Conservation (phyloP, 192 early-diverging fungal species). For the Podila horticola region DNA sequence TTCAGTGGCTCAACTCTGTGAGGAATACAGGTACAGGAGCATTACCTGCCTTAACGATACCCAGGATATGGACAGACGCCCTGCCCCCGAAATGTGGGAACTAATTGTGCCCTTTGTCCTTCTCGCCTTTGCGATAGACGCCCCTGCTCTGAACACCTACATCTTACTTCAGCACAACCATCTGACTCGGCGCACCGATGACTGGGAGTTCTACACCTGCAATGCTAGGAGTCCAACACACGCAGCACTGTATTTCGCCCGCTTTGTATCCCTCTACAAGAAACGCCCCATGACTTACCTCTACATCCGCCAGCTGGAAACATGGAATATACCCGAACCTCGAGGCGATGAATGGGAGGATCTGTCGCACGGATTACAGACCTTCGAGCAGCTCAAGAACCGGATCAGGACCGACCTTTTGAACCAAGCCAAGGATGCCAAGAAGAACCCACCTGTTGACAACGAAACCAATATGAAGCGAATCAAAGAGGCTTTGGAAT, state of each 20-base stretch:
- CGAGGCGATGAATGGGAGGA: slow-evolving; percentile 40
- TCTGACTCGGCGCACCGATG: slow-evolving; percentile 16
- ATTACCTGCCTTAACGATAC: too few species aligned
- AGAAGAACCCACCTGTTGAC: background rate
- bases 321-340: slow-evolving; percentile 36
- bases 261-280: slow-evolving; percentile 37
- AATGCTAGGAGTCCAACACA: slow-evolving; percentile 29
- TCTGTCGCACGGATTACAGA: slow-evolving; percentile 18
- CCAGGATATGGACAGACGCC: too few species aligned
- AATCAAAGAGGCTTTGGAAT: background rate
- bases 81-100: too few species aligned
- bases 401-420: slow-evolving; percentile 18
- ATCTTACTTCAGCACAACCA: slow-evolving; percentile 38
- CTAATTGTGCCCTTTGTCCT: background rate
- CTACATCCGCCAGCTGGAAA: slow-evolving; percentile 39
- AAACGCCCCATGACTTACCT: slow-evolving; percentile 43
- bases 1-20: slow-evolving; percentile 8
- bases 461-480: background rate
- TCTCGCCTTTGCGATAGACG: background rate
- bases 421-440: background rate
- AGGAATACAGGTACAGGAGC: slow-evolving; percentile 2
- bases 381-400: slow-evolving; percentile 39
- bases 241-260: slow-evolving; percentile 31
- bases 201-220: slow-evolving; percentile 41
- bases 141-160: slow-evolving; percentile 9